phyloP scores from a whole-genome alignment of 257 asterid species.

The Solanum ahanhuiri region DNA sequence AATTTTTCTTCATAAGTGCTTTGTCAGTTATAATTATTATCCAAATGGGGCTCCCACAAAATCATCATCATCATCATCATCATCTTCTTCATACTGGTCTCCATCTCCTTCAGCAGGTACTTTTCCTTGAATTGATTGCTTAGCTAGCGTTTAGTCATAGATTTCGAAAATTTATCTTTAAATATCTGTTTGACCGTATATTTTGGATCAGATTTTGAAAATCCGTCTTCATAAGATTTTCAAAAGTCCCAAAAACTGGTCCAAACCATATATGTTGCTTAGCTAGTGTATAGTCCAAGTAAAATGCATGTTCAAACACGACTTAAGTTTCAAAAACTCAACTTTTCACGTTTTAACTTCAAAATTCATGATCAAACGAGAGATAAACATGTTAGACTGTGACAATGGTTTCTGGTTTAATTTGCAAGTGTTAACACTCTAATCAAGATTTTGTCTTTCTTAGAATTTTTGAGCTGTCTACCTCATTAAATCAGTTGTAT shows the following conservation, averaged over 20 bases:
- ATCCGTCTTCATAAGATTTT: not conserved
- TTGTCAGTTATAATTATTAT: constrained; percentile 52
- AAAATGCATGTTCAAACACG: not conserved
- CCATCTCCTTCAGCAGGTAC: constrained; percentile 58
- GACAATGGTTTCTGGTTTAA: not conserved
- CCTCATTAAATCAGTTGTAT: constrained; percentile 2
- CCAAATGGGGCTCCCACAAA: constrained; percentile 59
- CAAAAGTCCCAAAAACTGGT: not conserved
- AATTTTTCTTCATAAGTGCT: constrained; percentile 77
- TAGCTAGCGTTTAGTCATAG: not conserved
- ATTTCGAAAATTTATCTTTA: not conserved
- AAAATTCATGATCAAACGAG: not conserved
- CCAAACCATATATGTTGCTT: not conserved
- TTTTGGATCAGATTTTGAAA: not conserved
- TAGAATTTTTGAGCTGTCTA: constrained; percentile 21
- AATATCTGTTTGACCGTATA: not conserved
- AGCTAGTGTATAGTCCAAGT: not conserved
- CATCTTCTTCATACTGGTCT: constrained; percentile 46
- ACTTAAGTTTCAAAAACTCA: not conserved
- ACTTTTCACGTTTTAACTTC: not conserved
- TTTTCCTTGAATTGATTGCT: not conserved
- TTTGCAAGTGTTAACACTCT: not conserved
- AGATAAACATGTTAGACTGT: not conserved
- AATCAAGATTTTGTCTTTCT: not conserved
- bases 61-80: constrained; percentile 51